Evolutionary conservation across 1,284 basidiomycete genomes (phyloP).

Genomic region (Fomitopsis betulina): DNA sequence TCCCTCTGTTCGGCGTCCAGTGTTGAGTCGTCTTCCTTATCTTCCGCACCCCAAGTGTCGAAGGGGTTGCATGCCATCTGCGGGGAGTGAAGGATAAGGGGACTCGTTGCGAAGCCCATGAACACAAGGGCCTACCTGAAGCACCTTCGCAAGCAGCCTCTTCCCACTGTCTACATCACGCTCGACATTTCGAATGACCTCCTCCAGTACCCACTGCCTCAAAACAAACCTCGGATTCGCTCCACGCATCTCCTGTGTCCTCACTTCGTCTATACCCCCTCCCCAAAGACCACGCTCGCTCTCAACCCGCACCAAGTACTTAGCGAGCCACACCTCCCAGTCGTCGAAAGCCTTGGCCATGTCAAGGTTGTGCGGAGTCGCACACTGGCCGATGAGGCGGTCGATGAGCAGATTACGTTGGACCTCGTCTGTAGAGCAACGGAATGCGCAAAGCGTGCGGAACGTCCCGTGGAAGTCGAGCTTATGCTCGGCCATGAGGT

Average conservation of each 20-base stretch:
- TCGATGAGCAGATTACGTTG: slow-evolving; percentile 38
- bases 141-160: slow-evolving; percentile 65
- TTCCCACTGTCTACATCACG: slow-evolving; percentile 53
- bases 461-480: slow-evolving; percentile 86
- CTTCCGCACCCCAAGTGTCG: slow-evolving; percentile 75
- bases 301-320: slow-evolving; percentile 59
- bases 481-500: slow-evolving; percentile 62
- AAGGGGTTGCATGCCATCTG: slow-evolving; percentile 83
- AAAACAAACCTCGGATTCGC: slow-evolving; percentile 88
- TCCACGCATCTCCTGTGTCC: slow-evolving; percentile 40
- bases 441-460: slow-evolving; percentile 64
- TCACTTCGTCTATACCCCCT: slow-evolving; percentile 34
- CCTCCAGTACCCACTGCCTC: slow-evolving; percentile 91
- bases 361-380: slow-evolving; percentile 41
- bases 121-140: slow-evolving; percentile 47
- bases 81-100: slow-evolving; percentile 7
- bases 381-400: slow-evolving; percentile 42
- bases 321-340: slow-evolving; percentile 65
- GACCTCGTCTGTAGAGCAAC: slow-evolving; percentile 36
- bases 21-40: slow-evolving; percentile 35
- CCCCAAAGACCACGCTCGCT: slow-evolving; percentile 45
- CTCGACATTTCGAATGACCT: slow-evolving; percentile 75
- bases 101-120: slow-evolving; percentile 5
- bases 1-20: slow-evolving; percentile 60
- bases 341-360: slow-evolving; percentile 40